Conservation (phyloP, 192 early-diverging fungal genomes). For the Coemansia javaensis region DNA sequence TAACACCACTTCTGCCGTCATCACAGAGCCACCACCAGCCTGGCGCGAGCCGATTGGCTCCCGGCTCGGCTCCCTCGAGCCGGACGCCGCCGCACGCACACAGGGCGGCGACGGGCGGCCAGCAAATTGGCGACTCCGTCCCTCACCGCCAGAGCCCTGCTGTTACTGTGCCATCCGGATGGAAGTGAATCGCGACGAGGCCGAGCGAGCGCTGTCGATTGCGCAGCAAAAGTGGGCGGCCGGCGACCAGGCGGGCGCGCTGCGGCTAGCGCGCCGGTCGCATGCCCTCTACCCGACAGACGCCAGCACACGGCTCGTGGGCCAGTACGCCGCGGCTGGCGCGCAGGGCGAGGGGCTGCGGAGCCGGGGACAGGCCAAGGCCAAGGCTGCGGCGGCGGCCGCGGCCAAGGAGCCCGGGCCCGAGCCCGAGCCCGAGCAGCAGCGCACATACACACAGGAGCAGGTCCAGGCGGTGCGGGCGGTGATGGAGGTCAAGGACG, state of each 20-base stretch:
- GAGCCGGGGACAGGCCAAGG: background rate
- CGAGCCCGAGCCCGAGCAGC: no score
- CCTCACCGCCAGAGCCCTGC: no score
- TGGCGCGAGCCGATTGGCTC: no score
- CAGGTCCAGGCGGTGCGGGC: constrained; percentile 73
- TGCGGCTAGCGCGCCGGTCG: constrained; percentile 83
- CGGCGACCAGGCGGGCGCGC: constrained; percentile 64
- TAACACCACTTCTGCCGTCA: background rate
- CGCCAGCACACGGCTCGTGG: constrained; percentile 58
- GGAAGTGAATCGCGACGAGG: constrained; percentile 89
- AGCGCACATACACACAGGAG: constrained; percentile 61
- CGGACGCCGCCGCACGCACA: no score
- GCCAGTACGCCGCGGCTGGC: constrained; percentile 1
- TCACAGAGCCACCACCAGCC: no score
- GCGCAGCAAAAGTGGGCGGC: constrained; percentile 63
- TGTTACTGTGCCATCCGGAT: constrained; percentile 45
- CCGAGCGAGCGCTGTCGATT: constrained; percentile 67
- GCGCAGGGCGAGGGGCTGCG: no score
- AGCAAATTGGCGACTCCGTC: no score
- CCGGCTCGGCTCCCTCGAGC: no score
- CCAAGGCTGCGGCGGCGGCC: constrained; percentile 6
- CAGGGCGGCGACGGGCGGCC: no score
- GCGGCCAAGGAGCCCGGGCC: constrained; percentile 1
- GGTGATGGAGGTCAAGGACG: constrained; percentile 67
- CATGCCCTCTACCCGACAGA: constrained; percentile 71